Base-by-base conservation (phyloP, 768 basidiomycete genomes). In the Agrocybe praecox region DNA sequence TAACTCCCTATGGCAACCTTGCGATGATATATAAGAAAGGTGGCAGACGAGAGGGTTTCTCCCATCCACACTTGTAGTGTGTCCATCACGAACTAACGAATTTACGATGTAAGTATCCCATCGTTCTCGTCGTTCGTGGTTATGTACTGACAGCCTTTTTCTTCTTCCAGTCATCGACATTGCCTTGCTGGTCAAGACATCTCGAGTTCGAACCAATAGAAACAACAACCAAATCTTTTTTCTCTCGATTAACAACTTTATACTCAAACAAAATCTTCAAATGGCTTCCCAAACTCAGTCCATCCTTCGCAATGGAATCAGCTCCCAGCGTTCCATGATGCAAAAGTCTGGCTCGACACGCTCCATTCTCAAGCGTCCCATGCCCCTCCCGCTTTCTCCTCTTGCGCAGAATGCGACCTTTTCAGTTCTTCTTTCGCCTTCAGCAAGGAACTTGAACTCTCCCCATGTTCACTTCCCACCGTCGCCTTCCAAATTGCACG, bases 381-480 rank as follows among this genome's bases (percentile, higher is more conserved):
- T 69, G 0, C 66, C 76, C 23, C 60, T 79, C 19, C 69, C 76
- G 18, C 65, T 79, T 33, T 73, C 76, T 6, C 74, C 75, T 34
- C 55, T 34, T 66, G 69, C 52, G 65, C 71, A 63, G 56, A 53
- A 44, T 18, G 63, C 70, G 1, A 72, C 61, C 59, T 74, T 74
- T 50, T 72, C 72, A 19, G 55, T 74, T 33, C 57, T 72, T 36
- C 57, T 69, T 19, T 70, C 74, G 21, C 69, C 74, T 1, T 63
- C 67, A 19, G 51, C 44, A 12, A 61, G 55, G 53, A 59, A 48
- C 23, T 17, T 66, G 33, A 70, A 67, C 52, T 80, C 77, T 6
- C 74, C 78, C 2, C 86, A 83, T 64, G 87, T 89, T 55, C 86
- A 85, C 70, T 89, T 90, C 64, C 85, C 86, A 7, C 81, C 84